Percentiles rank a stretch among this genome's conserved stretches.
Conservation (phyloP, 2,329 filamentous ascomycete genomes). For the Myriosclerotinia duriaeana region DNA sequence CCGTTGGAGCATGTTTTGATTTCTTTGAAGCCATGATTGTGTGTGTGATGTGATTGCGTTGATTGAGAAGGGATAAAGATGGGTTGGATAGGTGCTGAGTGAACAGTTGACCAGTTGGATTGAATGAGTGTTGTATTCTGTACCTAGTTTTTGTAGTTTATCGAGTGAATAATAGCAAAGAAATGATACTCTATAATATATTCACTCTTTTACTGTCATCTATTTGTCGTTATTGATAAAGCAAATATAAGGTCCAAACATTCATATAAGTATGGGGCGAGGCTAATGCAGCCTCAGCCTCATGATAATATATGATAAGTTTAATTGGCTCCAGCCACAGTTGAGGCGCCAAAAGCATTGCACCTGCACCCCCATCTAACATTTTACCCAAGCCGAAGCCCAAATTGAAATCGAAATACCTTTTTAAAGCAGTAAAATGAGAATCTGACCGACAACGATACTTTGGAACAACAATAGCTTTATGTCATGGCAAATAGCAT, state of each 20-base stretch:
- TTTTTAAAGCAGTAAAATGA: constrained; percentile 22
- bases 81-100: not conserved
- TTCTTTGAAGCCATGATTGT: constrained; percentile 57
- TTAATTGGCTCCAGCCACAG: constrained; percentile 25
- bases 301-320: not conserved
- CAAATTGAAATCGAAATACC: constrained; percentile 18
- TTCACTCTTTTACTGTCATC: not conserved
- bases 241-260: constrained; percentile 11
- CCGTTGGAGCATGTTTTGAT: constrained; percentile 54
- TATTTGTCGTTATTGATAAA: constrained; percentile 17
- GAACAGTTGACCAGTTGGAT: too few species aligned
- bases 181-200: not conserved
- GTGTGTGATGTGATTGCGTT: not conserved
- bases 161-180: not conserved
- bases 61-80: not conserved
- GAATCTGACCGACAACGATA: constrained; percentile 22
- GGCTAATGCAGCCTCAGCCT: constrained; percentile 9
- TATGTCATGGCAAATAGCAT: constrained; percentile 12
- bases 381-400: not conserved
- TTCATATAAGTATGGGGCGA: not conserved
- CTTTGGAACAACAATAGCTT: constrained; percentile 18
- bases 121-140: too few species aligned
- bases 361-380: not conserved
- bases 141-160: not conserved
- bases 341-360: not conserved